Conservation (phyloP, 73 alveolate genomes). For the Tetrahymena thermophila region DNA sequence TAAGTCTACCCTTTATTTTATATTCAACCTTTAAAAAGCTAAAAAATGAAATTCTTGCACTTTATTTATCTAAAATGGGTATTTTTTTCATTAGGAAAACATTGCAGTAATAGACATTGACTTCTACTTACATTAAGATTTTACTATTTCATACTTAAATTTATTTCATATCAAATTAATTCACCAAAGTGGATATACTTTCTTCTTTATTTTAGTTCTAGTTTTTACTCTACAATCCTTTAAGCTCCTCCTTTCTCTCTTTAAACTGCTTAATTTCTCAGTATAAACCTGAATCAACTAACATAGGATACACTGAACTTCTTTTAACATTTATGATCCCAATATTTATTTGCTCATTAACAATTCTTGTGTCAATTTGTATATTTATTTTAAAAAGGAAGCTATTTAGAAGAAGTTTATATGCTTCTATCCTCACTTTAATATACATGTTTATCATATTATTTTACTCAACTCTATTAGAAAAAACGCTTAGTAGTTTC, state of each 20-base stretch:
- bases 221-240: not conserved
- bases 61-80: not conserved
- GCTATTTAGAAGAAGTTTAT: too few species aligned
- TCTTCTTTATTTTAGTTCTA: not conserved
- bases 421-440: too few species aligned
- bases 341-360: not conserved
- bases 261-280: not conserved
- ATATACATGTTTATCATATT: too few species aligned
- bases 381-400: too few species aligned
- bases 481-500: too few species aligned
- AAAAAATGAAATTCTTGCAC: not conserved
- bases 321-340: not conserved
- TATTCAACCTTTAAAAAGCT: not conserved
- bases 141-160: not conserved
- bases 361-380: not conserved
- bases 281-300: not conserved
- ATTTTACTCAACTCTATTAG: too few species aligned
- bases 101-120: not conserved
- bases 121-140: not conserved
- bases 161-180: not conserved
- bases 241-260: not conserved
- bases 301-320: not conserved
- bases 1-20: not conserved
- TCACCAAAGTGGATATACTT: not conserved
- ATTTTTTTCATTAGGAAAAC: not conserved